Base-by-base conservation (phyloP, 2,329 filamentous ascomycete genomes). In the Fusarium sterilihyphosum region DNA sequence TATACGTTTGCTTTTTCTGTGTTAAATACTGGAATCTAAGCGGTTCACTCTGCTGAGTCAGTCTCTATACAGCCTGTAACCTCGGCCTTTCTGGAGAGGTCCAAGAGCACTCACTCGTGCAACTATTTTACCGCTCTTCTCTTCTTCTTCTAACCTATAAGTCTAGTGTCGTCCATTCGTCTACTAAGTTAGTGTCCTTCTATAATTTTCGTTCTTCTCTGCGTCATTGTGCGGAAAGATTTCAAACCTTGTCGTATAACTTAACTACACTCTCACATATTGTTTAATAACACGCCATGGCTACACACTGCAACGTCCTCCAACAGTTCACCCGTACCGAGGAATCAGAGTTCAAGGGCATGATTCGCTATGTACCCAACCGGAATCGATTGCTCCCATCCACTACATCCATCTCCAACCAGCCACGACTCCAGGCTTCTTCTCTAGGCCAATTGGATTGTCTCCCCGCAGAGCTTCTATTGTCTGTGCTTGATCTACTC, bases 361-460 rank as follows among this genome's bases (percentile, higher is more conserved):
- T 74, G 72, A 70, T 74, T 50, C 72, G 35, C 29, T 40, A 53
- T 57, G 37, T 65, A 31, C 50, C 72, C 57, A 53, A 70, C 40
- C 71, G 41, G 24, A 41, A 65, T 26, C 66, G 60, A 29, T 43
- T 52, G 44, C 60, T 61, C 24, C 69, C 70, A 68, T 73, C 58
- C 29, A 69, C 52, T 46, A 58, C 54, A 18, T 43, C 46, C 58
- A 64, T 52, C 52, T 46, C 47, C 67, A 44, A 64, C 54, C 65
- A 72, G 38, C 46, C 60, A 46, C 57, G 67, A 37, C 46, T 41
- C 26, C 44, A 44, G 58, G 44, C 50, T 60, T 77, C 75, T 24
- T 79, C 74, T 33, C 49, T 80, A 26, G 80, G 80, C 31, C 73
- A 68, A 44, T 73, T 82, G 49, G 77, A 79, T 29, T 60, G 54